Evolutionary conservation across 2,329 filamentous ascomycete species (phyloP).

Genomic region (Herpotrichia juniperi): DNA sequence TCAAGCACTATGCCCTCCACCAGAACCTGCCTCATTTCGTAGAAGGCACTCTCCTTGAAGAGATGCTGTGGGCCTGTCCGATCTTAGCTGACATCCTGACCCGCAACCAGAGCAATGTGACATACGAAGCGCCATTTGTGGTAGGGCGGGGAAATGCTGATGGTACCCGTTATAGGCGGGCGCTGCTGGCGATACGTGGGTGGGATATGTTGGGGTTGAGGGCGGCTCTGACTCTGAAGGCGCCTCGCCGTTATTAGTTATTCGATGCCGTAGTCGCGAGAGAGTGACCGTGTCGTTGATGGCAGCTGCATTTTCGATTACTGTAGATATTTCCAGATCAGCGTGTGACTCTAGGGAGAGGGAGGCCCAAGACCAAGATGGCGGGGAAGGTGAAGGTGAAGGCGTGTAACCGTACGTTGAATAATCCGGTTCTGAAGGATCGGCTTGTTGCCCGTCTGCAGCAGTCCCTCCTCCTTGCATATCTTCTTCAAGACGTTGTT

Average conservation of each 20-base stretch:
- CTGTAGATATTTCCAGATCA: conserved; percentile 35
- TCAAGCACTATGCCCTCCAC: conserved; percentile 72
- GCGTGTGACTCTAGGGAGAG: conserved; percentile 12
- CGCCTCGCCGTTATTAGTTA: conserved; percentile 47
- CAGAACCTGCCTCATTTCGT: conserved; percentile 70
- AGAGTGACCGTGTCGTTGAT: conserved; percentile 43
- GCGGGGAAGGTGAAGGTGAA: conserved; percentile 12
- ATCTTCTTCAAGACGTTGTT: conserved; percentile 76
- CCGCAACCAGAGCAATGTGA: neutral
- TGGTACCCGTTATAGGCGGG: conserved; percentile 18
- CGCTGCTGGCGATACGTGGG: conserved; percentile 21
- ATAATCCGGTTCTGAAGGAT: conserved; percentile 80
- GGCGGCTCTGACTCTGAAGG: conserved; percentile 33
- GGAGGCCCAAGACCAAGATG: conserved; percentile 2
- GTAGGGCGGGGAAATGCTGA: conserved; percentile 6
- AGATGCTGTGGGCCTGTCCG: conserved; percentile 49
- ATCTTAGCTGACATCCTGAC: conserved; percentile 14
- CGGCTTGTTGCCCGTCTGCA: conserved; percentile 83
- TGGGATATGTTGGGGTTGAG: conserved; percentile 20
- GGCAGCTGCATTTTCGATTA: conserved; percentile 43
- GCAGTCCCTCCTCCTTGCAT: conserved; percentile 70
- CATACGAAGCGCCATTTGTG: conserved; percentile 22
- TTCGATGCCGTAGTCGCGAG: conserved; percentile 47
- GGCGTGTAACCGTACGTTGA: conserved; percentile 66
- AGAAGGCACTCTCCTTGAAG: conserved; percentile 87